phyloP scores from a whole-genome alignment of 371 early-diverging fungal species.

The Polyrhizophydium stewartii region DNA sequence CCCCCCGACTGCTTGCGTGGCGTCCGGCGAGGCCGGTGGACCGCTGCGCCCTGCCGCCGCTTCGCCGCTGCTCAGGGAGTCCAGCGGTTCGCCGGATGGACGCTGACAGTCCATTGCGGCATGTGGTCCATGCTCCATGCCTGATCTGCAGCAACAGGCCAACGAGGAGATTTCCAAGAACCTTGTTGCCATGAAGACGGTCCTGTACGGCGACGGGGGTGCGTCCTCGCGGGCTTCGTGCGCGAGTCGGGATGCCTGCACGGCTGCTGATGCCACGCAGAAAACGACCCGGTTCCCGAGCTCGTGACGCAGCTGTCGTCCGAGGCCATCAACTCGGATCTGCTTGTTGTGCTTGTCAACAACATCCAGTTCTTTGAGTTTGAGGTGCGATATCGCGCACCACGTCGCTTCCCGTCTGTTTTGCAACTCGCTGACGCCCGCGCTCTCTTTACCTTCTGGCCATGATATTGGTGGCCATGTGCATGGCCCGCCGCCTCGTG shows the following conservation, averaged over 20 bases:
- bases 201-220: slow-evolving; percentile 91
- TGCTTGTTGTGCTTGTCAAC: slow-evolving; percentile 75
- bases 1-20: too few relatives aligned
- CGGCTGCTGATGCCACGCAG: slow-evolving; percentile 20
- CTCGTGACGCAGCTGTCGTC: slow-evolving; percentile 89
- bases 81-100: neutral
- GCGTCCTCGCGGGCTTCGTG: slow-evolving; percentile 16
- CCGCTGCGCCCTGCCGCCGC: neutral
- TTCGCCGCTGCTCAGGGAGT: neutral
- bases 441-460: too few relatives aligned
- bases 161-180: slow-evolving; percentile 95
- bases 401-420: too few relatives aligned
- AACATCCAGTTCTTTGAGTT: slow-evolving; percentile 91
- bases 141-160: slow-evolving; percentile 49
- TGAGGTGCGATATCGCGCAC: slow-evolving; percentile 54
- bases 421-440: too few relatives aligned
- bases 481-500: too few relatives aligned
- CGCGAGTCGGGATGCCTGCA: too few relatives aligned
- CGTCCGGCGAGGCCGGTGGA: neutral
- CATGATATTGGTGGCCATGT: too few relatives aligned
- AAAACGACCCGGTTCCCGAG: slow-evolving; percentile 86
- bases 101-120: neutral
- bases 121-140: neutral
- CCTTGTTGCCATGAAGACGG: slow-evolving; percentile 82
- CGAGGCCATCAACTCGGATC: slow-evolving; percentile 87